A percentile compares a stretch with the other conserved stretches of the same genome.
Evolutionary conservation across 495 filamentous ascomycete species (phyloP).

Genomic region (Cenococcum geophilum): DNA sequence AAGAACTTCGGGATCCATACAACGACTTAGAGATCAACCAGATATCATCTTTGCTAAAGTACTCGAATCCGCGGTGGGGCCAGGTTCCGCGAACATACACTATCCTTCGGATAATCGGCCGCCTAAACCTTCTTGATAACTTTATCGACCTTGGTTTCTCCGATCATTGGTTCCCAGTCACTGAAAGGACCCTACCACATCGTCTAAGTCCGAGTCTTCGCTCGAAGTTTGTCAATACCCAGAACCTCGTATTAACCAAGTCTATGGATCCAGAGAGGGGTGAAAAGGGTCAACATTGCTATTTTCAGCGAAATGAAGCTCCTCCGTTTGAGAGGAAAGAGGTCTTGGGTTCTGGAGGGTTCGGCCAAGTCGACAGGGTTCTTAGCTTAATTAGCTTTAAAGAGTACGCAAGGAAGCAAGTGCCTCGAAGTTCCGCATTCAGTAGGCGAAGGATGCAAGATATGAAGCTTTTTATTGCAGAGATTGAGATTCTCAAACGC

Average conservation of each 20-base stretch:
- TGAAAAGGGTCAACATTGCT: conserved; percentile 10
- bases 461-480: conserved; percentile 13
- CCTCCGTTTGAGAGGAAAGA: conserved; percentile 16
- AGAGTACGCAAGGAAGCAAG: conserved; percentile 25
- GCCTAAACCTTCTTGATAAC: conserved; percentile 7
- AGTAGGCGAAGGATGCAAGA: conserved; percentile 4
- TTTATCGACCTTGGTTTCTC: conserved; percentile 14
- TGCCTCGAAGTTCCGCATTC: conserved; percentile 17
- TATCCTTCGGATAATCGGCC: conserved; percentile 12
- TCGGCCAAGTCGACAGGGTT: conserved; percentile 23
- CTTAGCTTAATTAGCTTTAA: conserved; percentile 21
- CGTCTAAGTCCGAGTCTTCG: neutral
- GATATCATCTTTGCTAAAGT: conserved; percentile 8
- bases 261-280: conserved; percentile 26
- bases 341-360: conserved; percentile 22
- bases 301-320: conserved; percentile 17
- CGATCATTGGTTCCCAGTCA: conserved; percentile 19
- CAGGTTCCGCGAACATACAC: conserved; percentile 18
- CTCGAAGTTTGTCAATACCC: conserved; percentile 8
- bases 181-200: neutral
- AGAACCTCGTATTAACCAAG: conserved; percentile 21
- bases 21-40: conserved; percentile 14
- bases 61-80: conserved; percentile 6
- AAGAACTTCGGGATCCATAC: neutral
- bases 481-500: conserved; percentile 25